phyloP scores from a whole-genome alignment of 2,329 filamentous ascomycete genomes.

The Aspergillus hortae region DNA sequence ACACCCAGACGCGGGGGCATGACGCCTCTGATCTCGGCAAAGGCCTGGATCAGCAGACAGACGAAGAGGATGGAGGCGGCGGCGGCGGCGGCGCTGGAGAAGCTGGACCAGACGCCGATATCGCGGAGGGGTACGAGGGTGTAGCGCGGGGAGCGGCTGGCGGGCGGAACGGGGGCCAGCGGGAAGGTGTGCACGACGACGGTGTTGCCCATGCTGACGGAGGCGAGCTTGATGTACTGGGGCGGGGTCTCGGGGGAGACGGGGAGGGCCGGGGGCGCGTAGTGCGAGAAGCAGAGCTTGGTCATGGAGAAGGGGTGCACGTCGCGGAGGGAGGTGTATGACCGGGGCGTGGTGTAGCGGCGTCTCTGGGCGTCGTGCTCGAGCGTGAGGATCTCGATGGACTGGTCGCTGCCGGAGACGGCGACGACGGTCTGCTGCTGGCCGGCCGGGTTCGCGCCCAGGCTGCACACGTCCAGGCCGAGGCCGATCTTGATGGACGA shows the following conservation, averaged over 20 bases:
- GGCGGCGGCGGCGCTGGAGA: slow-evolving; percentile 55
- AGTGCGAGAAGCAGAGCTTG: slow-evolving; percentile 50
- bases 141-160: slow-evolving; percentile 60
- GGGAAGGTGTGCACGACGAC: slow-evolving; percentile 77
- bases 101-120: slow-evolving; percentile 51
- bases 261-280: slow-evolving; percentile 49
- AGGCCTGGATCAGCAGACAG: slow-evolving; percentile 59
- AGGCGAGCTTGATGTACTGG: slow-evolving; percentile 72
- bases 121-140: slow-evolving; percentile 61
- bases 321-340: slow-evolving; percentile 51
- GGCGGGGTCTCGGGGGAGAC: slow-evolving; percentile 47
- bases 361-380: slow-evolving; percentile 54
- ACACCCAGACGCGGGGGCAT: slow-evolving; percentile 56
- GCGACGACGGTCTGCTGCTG: slow-evolving; percentile 77
- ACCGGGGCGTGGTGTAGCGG: slow-evolving; percentile 46
- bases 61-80: slow-evolving; percentile 61
- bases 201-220: slow-evolving; percentile 75
- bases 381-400: slow-evolving; percentile 72
- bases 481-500: slow-evolving; percentile 69
- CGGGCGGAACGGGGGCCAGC: slow-evolving; percentile 47
- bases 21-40: slow-evolving; percentile 59
- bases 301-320: slow-evolving; percentile 60
- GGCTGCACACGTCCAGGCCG: slow-evolving; percentile 70
- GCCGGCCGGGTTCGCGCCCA: slow-evolving; percentile 57
- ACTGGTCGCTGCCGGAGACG: slow-evolving; percentile 74